Evolutionary conservation across 768 basidiomycete species (phyloP).

Genomic region (Xerocomellus amylosporus): DNA sequence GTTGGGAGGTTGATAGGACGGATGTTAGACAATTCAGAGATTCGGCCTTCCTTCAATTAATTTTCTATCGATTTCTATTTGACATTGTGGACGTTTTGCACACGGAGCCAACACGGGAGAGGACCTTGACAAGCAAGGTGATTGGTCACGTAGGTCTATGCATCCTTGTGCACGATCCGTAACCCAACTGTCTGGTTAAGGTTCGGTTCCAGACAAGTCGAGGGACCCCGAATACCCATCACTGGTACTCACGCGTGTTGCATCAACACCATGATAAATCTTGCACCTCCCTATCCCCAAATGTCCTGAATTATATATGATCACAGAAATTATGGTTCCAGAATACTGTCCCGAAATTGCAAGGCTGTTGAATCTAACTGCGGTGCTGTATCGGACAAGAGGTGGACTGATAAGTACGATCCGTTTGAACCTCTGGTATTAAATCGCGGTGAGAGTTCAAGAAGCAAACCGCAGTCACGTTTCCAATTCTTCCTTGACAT

Average conservation of each 20-base stretch:
- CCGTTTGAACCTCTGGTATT: not conserved
- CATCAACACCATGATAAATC: not conserved
- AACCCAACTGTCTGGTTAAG: too few relatives aligned
- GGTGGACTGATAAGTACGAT: not conserved
- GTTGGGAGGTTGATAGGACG: too few relatives aligned
- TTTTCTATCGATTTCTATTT: too few relatives aligned
- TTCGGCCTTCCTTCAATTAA: too few relatives aligned
- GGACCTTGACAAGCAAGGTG: too few relatives aligned
- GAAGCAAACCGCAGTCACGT: not conserved
- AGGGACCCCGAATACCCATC: too few relatives aligned
- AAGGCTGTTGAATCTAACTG: not conserved
- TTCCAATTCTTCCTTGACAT: not conserved
- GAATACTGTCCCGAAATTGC: not conserved
- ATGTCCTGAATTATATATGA: not conserved
- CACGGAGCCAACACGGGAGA: too few relatives aligned
- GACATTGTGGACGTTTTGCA: too few relatives aligned
- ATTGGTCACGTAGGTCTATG: too few relatives aligned
- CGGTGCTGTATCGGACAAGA: not conserved
- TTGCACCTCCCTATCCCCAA: not conserved
- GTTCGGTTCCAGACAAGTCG: too few relatives aligned
- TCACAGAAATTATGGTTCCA: not conserved
- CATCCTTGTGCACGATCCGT: too few relatives aligned
- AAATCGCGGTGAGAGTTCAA: not conserved
- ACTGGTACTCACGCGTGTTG: not conserved
- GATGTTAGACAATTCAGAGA: too few relatives aligned